Percentiles rank a stretch among this genome's conserved stretches.
Evolutionary conservation across 2,329 filamentous ascomycete species (phyloP).

Genomic region (Diaporthe batatas): DNA sequence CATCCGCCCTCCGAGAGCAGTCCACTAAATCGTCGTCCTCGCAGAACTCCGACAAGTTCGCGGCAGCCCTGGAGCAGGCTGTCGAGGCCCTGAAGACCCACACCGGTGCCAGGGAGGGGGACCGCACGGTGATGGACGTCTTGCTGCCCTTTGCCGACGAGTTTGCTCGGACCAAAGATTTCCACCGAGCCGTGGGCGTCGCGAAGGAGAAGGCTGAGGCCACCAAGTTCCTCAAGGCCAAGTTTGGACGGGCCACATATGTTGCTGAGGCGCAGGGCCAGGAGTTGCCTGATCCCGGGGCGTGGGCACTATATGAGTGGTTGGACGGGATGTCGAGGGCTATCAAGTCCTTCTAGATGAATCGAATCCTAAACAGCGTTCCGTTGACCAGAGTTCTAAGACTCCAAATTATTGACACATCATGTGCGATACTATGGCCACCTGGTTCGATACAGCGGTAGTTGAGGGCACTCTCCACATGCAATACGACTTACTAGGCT

Average conservation of each 20-base stretch:
- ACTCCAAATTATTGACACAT: too few relatives aligned
- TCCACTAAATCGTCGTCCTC: background rate
- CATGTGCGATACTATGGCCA: too few relatives aligned
- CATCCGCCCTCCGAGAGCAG: constrained; percentile 37
- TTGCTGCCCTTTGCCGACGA: constrained; percentile 43
- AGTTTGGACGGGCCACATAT: constrained; percentile 49
- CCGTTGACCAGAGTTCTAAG: background rate
- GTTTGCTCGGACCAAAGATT: constrained; percentile 40
- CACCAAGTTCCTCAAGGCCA: constrained; percentile 47
- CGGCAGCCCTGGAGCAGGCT: constrained; percentile 38
- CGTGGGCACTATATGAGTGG: constrained; percentile 51
- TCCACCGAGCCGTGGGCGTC: constrained; percentile 37
- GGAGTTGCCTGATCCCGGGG: constrained; percentile 49
- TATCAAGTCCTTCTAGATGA: constrained; percentile 1
- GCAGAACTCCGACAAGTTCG: constrained; percentile 14
- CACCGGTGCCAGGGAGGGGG: constrained; percentile 44
- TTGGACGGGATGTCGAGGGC: constrained; percentile 28
- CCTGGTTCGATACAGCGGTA: too few relatives aligned
- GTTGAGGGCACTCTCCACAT: too few relatives aligned
- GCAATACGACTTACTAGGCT: too few relatives aligned
- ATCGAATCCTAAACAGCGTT: background rate
- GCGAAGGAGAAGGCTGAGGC: constrained; percentile 50
- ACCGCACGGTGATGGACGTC: constrained; percentile 41
- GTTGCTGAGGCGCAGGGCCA: constrained; percentile 48
- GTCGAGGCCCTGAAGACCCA: constrained; percentile 43